Evolutionary conservation across 2,329 filamentous ascomycete species (phyloP).

Genomic region (Nigrospora osmanthi): DNA sequence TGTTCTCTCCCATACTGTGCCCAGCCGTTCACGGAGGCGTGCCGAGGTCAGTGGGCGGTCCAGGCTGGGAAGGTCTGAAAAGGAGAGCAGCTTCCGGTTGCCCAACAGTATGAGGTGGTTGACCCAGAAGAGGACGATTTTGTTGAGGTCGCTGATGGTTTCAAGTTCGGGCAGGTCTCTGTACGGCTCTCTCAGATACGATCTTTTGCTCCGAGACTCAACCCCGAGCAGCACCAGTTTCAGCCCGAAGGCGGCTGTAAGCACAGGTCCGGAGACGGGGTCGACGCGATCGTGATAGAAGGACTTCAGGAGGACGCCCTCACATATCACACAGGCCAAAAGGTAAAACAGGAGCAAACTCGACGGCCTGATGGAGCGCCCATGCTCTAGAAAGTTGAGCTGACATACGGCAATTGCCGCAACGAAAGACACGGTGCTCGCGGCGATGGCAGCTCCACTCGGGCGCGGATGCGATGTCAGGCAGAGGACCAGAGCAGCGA

Average conservation of each 20-base stretch:
- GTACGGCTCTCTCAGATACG: constrained; percentile 2
- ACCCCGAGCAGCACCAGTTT: not conserved
- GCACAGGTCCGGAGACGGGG: too few species aligned
- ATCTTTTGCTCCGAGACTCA: not conserved
- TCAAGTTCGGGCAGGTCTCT: not conserved
- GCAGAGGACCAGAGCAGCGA: too few species aligned
- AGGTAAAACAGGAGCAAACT: too few species aligned
- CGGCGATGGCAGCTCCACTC: too few species aligned
- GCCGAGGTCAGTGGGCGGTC: not conserved
- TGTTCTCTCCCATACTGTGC: not conserved
- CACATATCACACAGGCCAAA: too few species aligned
- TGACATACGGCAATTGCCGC: too few species aligned
- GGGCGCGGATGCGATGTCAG: too few species aligned
- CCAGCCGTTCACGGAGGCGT: not conserved
- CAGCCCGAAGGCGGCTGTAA: not conserved
- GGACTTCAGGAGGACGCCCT: too few species aligned
- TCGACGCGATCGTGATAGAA: too few species aligned
- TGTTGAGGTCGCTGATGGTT: not conserved
- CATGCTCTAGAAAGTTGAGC: too few species aligned
- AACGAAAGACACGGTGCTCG: too few species aligned
- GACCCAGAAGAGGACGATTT: not conserved
- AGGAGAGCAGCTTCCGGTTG: not conserved
- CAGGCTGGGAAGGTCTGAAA: not conserved
- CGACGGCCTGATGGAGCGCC: too few species aligned
- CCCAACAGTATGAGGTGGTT: constrained; percentile 1